phyloP scores from a whole-genome alignment of 768 basidiomycete species.

The Mycena polygramma region DNA sequence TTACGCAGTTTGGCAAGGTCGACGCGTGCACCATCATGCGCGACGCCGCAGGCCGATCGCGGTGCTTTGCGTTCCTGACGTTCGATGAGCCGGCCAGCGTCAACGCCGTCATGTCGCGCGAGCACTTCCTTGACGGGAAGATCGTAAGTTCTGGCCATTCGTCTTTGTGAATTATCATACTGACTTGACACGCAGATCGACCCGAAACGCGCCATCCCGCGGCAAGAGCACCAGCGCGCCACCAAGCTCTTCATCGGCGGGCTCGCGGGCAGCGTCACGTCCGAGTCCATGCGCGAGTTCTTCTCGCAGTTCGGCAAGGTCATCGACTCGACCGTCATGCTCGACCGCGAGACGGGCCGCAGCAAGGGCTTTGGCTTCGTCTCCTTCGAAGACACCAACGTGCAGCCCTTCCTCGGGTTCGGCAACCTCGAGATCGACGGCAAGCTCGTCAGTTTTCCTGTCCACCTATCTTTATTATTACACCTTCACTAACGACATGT shows the following conservation, averaged over 20 bases:
- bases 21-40: slow-evolving; percentile 99
- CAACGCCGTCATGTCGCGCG: slow-evolving; percentile 94
- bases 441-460: slow-evolving; percentile 77
- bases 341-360: slow-evolving; percentile 94
- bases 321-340: slow-evolving; percentile 98
- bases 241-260: slow-evolving; percentile 98
- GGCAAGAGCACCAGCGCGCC: slow-evolving; percentile 93
- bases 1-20: slow-evolving; percentile 96
- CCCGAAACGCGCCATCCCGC: slow-evolving; percentile 98
- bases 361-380: slow-evolving; percentile 99
- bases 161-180: neutral
- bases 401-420: slow-evolving; percentile 89
- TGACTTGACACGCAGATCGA: slow-evolving; percentile 79
- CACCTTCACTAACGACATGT: neutral
- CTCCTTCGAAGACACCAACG: slow-evolving; percentile 93
- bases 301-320: slow-evolving; percentile 96
- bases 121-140: slow-evolving; percentile 97
- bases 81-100: slow-evolving; percentile 95
- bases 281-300: slow-evolving; percentile 92
- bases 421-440: slow-evolving; percentile 95
- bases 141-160: slow-evolving; percentile 72
- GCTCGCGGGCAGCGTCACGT: slow-evolving; percentile 91
- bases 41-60: slow-evolving; percentile 92
- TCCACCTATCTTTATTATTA: neutral
- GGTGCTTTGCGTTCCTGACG: slow-evolving; percentile 98